phyloP scores from a whole-genome alignment of 306 rosid genomes.

The Bauhinia variegata region DNA sequence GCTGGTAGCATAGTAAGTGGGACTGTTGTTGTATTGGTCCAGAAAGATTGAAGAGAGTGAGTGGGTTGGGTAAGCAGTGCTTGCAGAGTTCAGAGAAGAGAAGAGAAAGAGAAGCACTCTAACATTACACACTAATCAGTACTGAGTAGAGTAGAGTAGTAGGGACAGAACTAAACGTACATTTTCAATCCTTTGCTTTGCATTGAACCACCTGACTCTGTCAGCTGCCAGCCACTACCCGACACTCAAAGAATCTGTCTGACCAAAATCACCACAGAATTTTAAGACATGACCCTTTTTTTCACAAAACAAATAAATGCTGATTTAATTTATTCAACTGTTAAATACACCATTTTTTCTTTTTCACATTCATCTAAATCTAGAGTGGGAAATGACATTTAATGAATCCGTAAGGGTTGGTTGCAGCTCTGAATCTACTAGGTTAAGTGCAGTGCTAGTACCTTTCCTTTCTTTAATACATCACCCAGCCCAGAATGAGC shows the following conservation, averaged over 20 bases:
- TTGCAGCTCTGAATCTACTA: too few species aligned
- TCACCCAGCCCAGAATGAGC: too few species aligned
- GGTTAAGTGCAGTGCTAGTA: too few species aligned
- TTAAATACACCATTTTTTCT: not conserved
- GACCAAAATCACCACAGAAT: not conserved
- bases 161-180: constrained; percentile 34
- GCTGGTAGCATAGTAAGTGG: constrained; percentile 31
- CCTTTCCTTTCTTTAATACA: too few species aligned
- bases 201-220: constrained; percentile 36
- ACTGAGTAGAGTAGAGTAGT: not conserved
- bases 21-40: constrained; percentile 43
- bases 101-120: constrained; percentile 9
- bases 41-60: constrained; percentile 34
- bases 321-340: not conserved
- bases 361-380: not conserved
- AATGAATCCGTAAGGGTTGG: too few species aligned
- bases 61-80: constrained; percentile 28
- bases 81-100: constrained; percentile 34
- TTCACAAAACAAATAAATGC: too few species aligned
- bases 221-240: constrained; percentile 26
- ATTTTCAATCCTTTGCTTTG: constrained; percentile 8
- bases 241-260: constrained; percentile 28
- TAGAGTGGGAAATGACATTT: too few species aligned
- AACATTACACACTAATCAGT: not conserved
- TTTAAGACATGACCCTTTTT: too few species aligned